Percentiles rank a stretch among this genome's conserved stretches.
Evolutionary conservation across 2,329 filamentous ascomycete species (phyloP).

Genomic region (Colletotrichum tanaceti): DNA sequence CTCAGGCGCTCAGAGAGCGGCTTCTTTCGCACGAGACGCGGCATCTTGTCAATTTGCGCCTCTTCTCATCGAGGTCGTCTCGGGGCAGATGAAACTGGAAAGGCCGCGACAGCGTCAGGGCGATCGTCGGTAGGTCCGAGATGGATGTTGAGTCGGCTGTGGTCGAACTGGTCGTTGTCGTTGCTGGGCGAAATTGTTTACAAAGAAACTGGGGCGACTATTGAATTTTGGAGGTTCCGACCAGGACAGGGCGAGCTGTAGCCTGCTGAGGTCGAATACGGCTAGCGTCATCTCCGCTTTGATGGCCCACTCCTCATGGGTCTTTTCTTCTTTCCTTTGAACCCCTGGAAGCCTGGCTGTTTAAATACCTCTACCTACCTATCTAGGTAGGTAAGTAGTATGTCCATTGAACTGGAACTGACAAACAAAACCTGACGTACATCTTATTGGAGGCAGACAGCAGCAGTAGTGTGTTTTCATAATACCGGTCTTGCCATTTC

Average conservation of each 20-base stretch:
- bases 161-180: constrained; percentile 10
- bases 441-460: no score
- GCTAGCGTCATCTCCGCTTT: neutral
- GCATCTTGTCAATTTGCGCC: constrained; percentile 55
- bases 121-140: constrained; percentile 5
- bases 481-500: no score
- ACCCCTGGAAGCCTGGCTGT: neutral
- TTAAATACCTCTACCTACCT: no score
- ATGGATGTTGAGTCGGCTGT: neutral
- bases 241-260: constrained; percentile 8
- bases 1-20: constrained; percentile 85
- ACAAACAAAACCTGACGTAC: no score
- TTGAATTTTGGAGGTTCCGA: constrained; percentile 39
- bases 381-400: no score
- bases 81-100: neutral
- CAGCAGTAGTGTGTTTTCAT: no score
- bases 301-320: neutral
- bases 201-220: constrained; percentile 36
- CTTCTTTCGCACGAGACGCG: constrained; percentile 86
- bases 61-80: constrained; percentile 4
- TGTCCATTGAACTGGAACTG: neutral
- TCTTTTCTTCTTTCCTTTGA: neutral
- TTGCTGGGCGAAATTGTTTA: constrained; percentile 35
- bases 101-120: neutral
- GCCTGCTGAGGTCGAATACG: neutral